Evolutionary conservation across 768 basidiomycete genomes (phyloP).

Genomic region (Tricholoma terreum): DNA sequence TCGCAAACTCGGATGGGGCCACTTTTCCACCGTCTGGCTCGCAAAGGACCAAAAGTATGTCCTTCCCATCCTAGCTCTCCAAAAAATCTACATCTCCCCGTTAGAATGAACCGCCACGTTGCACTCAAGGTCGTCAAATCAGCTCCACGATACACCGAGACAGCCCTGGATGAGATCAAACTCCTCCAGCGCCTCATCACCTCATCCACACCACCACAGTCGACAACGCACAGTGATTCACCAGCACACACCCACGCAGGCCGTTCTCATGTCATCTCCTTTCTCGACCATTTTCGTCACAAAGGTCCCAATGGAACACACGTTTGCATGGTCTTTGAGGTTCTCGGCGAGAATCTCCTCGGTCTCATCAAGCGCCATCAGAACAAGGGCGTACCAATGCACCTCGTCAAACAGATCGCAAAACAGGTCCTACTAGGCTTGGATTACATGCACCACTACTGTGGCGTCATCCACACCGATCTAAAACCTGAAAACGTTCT

Average conservation of each 20-base stretch:
- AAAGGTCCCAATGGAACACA: slow-evolving; percentile 96
- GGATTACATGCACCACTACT: slow-evolving; percentile 97
- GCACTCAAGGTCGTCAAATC: slow-evolving; percentile 99
- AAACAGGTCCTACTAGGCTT: slow-evolving; percentile 94
- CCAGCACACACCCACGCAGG: slow-evolving; percentile 80
- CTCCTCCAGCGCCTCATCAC: slow-evolving; percentile 93
- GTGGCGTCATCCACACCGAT: slow-evolving; percentile 96
- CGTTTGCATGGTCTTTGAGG: slow-evolving; percentile 99
- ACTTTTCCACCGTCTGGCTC: slow-evolving; percentile 93
- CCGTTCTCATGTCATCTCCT: slow-evolving; percentile 91
- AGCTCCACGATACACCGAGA: slow-evolving; percentile 94
- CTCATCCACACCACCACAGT: slow-evolving; percentile 58
- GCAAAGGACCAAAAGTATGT: slow-evolving; percentile 78
- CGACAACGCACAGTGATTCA: slow-evolving; percentile 45
- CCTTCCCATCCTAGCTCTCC: background rate
- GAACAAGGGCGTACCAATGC: slow-evolving; percentile 95
- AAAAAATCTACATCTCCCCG: slow-evolving; percentile 8
- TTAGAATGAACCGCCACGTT: slow-evolving; percentile 91
- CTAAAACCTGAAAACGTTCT: slow-evolving; percentile 98
- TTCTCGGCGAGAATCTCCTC: slow-evolving; percentile 93
- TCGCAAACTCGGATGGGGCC: slow-evolving; percentile 93
- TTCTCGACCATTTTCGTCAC: slow-evolving; percentile 97
- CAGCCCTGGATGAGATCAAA: slow-evolving; percentile 98
- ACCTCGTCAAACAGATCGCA: slow-evolving; percentile 90
- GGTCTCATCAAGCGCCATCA: slow-evolving; percentile 98